Conservation (phyloP, 2,329 filamentous ascomycete species). For the Lasiodiplodia theobromae region DNA sequence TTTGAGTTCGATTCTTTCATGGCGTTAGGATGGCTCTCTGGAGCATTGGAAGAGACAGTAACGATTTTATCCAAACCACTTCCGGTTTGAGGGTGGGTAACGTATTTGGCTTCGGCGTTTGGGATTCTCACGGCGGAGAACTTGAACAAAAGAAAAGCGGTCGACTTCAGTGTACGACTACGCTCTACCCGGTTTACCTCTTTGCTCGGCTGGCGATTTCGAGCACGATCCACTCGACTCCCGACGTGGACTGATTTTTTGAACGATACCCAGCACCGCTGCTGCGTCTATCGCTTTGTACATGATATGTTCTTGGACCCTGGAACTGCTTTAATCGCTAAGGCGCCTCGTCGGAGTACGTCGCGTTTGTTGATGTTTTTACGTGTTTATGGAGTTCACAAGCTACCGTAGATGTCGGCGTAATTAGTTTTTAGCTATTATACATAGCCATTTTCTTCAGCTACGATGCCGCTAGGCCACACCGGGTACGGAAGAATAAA, state of each 20-base stretch:
- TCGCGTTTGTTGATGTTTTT: slow-evolving; percentile 17
- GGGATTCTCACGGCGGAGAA: slow-evolving; percentile 2
- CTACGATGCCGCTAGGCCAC: background rate
- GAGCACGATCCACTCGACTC: slow-evolving; percentile 2
- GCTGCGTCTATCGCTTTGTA: slow-evolving; percentile 21
- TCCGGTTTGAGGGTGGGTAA: background rate
- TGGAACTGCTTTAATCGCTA: slow-evolving; percentile 2
- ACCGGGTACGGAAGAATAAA: background rate
- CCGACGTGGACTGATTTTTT: slow-evolving; percentile 2
- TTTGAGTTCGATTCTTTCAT: slow-evolving; percentile 13
- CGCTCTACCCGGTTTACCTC: background rate
- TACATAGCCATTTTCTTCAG: background rate
- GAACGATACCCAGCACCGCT: slow-evolving; percentile 20
- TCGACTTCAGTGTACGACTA: slow-evolving; percentile 18
- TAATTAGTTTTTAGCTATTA: slow-evolving; percentile 20
- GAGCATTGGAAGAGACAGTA: slow-evolving; percentile 10
- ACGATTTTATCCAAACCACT: slow-evolving; percentile 9
- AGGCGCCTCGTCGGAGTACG: slow-evolving; percentile 9
- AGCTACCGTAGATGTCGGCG: slow-evolving; percentile 13
- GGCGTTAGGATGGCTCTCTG: slow-evolving; percentile 10
- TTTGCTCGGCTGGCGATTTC: slow-evolving; percentile 16
- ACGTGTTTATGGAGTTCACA: slow-evolving; percentile 12
- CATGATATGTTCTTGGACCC: slow-evolving; percentile 8
- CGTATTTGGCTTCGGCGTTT: slow-evolving; percentile 12
- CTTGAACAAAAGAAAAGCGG: slow-evolving; percentile 20